Percentiles rank a stretch among this genome's conserved stretches.
phyloP scores from a whole-genome alignment of 108 stramenopile genomes.

The Fragilariopsis cylindrus region DNA sequence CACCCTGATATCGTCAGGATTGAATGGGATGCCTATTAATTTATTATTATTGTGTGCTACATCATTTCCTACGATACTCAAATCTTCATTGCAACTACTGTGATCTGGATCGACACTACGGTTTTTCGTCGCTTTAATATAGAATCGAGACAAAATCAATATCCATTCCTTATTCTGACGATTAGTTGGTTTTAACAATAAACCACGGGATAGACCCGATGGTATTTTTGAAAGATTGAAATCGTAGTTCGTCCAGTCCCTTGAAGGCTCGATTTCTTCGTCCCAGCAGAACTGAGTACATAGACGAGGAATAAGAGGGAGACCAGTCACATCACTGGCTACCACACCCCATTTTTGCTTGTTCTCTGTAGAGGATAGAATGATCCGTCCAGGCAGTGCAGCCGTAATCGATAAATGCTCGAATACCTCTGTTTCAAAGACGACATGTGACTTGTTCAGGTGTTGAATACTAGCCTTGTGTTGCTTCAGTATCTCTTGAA shows the following conservation, averaged over 20 bases:
- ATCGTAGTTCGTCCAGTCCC: constrained; percentile 39
- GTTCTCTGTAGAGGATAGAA: constrained; percentile 20
- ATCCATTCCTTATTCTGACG: constrained; percentile 31
- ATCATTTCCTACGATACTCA: neutral
- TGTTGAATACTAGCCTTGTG: constrained; percentile 12
- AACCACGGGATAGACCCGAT: constrained; percentile 31
- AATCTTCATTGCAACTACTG: no score
- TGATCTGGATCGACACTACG: constrained; percentile 23
- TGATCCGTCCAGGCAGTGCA: constrained; percentile 24
- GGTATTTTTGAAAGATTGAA: constrained; percentile 20
- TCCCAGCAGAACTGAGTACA: constrained; percentile 35
- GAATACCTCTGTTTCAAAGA: constrained; percentile 39
- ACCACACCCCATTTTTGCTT: constrained; percentile 7
- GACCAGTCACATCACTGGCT: constrained; percentile 14
- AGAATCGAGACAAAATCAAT: constrained; percentile 15
- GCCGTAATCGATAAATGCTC: constrained; percentile 16
- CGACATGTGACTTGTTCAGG: constrained; percentile 20
- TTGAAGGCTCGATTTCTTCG: constrained; percentile 28
- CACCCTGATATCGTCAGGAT: neutral
- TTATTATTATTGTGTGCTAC: neutral
- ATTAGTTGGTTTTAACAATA: constrained; percentile 25
- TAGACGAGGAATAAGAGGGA: constrained; percentile 31
- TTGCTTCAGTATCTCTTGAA: constrained; percentile 28
- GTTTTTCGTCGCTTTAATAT: constrained; percentile 1
- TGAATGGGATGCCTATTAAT: neutral